Base-by-base conservation (phyloP, 108 stramenopile species). In the Nannochloropsis gaditana region DNA sequence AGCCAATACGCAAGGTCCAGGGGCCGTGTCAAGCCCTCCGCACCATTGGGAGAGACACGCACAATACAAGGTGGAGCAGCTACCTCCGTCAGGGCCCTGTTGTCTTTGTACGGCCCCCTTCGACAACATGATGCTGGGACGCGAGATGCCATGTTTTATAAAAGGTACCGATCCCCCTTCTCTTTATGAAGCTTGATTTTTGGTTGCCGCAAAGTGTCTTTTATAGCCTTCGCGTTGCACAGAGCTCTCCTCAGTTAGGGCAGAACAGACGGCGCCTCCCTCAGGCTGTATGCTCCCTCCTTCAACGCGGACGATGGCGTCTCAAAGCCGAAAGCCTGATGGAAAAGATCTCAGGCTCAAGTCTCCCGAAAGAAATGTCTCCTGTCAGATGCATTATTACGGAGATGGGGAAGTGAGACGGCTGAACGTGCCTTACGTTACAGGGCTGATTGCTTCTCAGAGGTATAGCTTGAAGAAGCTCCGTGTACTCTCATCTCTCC, bases 1-100 rank as follows among this genome's bases (percentile, higher is more conserved):
- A 73, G 59, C 59, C 59, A 73, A n/a, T 73, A 73, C 15, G 59
- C 59, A 15, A 73, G 19, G 59, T 73, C 59, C 59, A 73, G n/a
- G 2, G 59, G 59, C 59, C 59, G 1, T n/a, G 59, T 73, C 59
- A 73, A 73, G 59, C 59, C n/a, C 6, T 73, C 59, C 5, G 59
- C 59, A 73, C 59, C 59, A n/a, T n/a, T n/a, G 19, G 59, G 15
- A 0, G 59, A 15, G 4, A 73, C 59, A n/a, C n/a, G 59, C 59
- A 73, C 59, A 8, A 73, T 15, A n/a, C 15, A 73, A 3, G 59
- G 59, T n/a, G 59, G 19, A 15, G 59, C 59, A 3, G 59, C 59
- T 31, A 31, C 31, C 59, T n/a, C 59, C 5, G 59, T n/a, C 59
- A 73, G 59, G 59, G 59, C n/a, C 19, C 59, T 73, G 59, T n/a